A percentile compares a stretch with the other conserved stretches of the same genome.
Conservation (phyloP, 441 rosid species). For the Erodium texanum region DNA sequence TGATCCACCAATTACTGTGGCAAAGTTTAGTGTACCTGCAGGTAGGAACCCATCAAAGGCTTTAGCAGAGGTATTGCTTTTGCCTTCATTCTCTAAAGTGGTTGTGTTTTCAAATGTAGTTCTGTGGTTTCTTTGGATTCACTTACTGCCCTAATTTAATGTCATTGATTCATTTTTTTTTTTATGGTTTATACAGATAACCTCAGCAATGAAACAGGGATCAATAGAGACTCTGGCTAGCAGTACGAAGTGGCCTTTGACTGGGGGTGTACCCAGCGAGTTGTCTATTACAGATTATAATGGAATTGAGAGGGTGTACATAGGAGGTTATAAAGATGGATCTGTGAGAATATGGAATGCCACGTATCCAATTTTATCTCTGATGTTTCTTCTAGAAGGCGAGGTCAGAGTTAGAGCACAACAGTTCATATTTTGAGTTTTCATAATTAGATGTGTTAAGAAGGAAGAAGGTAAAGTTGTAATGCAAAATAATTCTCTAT, state of each 20-base stretch:
- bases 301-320: conserved; percentile 37
- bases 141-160: conserved; percentile 13
- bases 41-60: conserved; percentile 33
- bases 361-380: conserved; percentile 34
- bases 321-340: conserved; percentile 66
- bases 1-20: conserved; percentile 45
- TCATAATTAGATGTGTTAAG: conserved; percentile 6
- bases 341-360: conserved; percentile 58
- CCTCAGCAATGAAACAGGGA: conserved; percentile 24
- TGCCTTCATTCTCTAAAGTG: conserved; percentile 7
- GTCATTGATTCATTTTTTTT: conserved; percentile 4
- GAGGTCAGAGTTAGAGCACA: conserved; percentile 30
- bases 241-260: conserved; percentile 49
- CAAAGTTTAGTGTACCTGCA: conserved; percentile 30
- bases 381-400: conserved; percentile 33
- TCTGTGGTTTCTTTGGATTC: neutral
- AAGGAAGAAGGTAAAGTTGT: conserved; percentile 10
- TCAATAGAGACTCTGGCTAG: conserved; percentile 19
- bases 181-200: conserved; percentile 23
- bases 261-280: conserved; percentile 53
- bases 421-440: conserved; percentile 4
- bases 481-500: conserved; percentile 14
- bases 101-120: neutral
- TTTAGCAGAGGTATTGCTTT: conserved; percentile 41
- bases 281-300: conserved; percentile 26